These are phyloP conservation scores for Turritis glabra DNA, from an alignment of 345 rosid species.

Conservation along the genomic window DNA sequence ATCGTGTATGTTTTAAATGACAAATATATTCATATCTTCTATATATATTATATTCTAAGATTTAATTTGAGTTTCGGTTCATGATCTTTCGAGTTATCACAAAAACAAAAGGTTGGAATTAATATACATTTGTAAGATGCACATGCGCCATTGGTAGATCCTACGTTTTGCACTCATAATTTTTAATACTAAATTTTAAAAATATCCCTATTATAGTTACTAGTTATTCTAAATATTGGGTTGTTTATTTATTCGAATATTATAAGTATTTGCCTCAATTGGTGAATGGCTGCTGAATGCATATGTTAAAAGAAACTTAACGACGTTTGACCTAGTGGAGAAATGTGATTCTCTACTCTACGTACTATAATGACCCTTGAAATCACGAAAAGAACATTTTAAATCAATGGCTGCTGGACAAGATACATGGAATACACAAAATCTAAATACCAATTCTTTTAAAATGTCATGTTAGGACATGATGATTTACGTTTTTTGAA, in stretches of 20 bases:
- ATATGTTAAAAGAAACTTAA: slow-evolving; percentile 1
- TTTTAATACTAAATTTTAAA: background rate
- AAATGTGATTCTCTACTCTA: slow-evolving; percentile 17
- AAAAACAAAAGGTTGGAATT: background rate
- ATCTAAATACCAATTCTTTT: background rate
- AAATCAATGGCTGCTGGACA: slow-evolving; percentile 11
- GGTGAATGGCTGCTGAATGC: too few species aligned
- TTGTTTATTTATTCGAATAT: background rate
- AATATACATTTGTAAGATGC: background rate
- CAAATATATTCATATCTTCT: too few species aligned
- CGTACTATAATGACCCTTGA: slow-evolving; percentile 27
- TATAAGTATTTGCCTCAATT: background rate
- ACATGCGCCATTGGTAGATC: slow-evolving; percentile 3
- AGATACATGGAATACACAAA: slow-evolving; percentile 1
- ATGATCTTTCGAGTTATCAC: background rate
- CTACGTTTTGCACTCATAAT: background rate
- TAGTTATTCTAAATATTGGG: background rate
- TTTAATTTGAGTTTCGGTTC: background rate
- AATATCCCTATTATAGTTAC: background rate
- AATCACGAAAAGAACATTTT: slow-evolving; percentile 17
- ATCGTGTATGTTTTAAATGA: too few species aligned
- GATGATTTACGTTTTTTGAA: background rate
- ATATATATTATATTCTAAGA: background rate
- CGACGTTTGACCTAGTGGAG: slow-evolving; percentile 29
- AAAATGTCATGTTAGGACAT: background rate